A percentile compares a stretch with the other conserved stretches of the same genome.
Evolutionary conservation across 2,329 filamentous ascomycete species (phyloP).

Genomic region (Hymenoscyphus infarciens): DNA sequence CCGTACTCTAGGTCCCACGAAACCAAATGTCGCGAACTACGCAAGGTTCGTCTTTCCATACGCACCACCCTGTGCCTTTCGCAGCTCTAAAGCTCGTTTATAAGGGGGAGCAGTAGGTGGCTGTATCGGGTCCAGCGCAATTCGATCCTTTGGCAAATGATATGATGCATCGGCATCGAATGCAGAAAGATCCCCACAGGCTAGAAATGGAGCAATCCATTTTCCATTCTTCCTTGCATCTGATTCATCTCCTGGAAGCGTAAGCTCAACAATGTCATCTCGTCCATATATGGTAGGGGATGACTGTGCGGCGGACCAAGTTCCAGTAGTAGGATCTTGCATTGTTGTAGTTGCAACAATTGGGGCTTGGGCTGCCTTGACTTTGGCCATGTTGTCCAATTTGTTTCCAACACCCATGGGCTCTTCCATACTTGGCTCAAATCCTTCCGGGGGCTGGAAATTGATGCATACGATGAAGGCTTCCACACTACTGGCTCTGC

Average conservation of each 20-base stretch:
- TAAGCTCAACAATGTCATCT: conserved; percentile 29
- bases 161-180: conserved; percentile 97
- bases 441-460: conserved; percentile 75
- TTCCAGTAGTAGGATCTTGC: conserved; percentile 44
- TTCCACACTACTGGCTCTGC: conserved; percentile 92
- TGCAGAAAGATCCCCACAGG: conserved; percentile 91
- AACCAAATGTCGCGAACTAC: conserved; percentile 8
- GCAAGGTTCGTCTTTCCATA: conserved; percentile 32
- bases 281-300: conserved; percentile 15
- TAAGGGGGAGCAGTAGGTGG: conserved; percentile 96
- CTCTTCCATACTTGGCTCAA: conserved; percentile 70
- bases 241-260: conserved; percentile 29
- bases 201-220: conserved; percentile 94
- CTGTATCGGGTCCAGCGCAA: conserved; percentile 87
- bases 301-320: conserved; percentile 38
- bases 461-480: conserved; percentile 94
- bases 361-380: conserved; percentile 41
- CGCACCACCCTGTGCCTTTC: conserved; percentile 70
- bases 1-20: no score
- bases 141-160: conserved; percentile 77
- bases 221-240: conserved; percentile 46
- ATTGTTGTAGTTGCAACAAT: conserved; percentile 42
- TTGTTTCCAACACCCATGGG: conserved; percentile 64
- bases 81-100: conserved; percentile 81
- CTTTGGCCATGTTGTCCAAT: conserved; percentile 48